Evolutionary conservation across 371 early-diverging fungal species (phyloP).

Genomic region (Nosema granulosis): DNA sequence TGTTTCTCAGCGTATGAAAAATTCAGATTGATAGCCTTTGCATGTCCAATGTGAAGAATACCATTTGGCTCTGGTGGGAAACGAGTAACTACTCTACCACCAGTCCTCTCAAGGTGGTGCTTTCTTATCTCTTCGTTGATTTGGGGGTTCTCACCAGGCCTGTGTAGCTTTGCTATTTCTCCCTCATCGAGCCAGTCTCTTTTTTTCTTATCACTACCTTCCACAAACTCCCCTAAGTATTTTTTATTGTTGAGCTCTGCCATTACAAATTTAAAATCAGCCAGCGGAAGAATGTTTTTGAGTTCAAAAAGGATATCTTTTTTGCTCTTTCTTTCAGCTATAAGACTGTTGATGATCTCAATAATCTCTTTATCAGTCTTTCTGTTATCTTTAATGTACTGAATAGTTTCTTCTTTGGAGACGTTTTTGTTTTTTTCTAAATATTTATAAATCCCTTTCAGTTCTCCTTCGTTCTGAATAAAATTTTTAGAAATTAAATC

Average conservation of each 20-base stretch:
- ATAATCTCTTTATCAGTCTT: conserved; percentile 28
- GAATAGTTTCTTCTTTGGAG: conserved; percentile 25
- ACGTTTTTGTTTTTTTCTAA: conserved; percentile 9
- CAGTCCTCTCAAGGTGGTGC: conserved; percentile 84
- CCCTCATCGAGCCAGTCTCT: conserved; percentile 62
- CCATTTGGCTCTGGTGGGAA: conserved; percentile 99
- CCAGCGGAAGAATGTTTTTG: conserved; percentile 40
- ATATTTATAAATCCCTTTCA: conserved; percentile 36
- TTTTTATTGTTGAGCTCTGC: conserved; percentile 33
- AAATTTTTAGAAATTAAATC: conserved; percentile 25
- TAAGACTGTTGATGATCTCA: conserved; percentile 11
- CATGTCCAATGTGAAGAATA: conserved; percentile 95
- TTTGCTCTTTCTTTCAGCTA: conserved; percentile 19
- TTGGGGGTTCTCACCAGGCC: conserved; percentile 92
- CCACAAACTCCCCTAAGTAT: background rate
- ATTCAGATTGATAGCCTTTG: conserved; percentile 96
- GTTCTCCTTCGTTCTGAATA: conserved; percentile 51
- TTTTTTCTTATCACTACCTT: background rate
- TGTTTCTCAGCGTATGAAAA: conserved; percentile 90
- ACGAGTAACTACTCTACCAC: conserved; percentile 86
- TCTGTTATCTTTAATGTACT: conserved; percentile 37
- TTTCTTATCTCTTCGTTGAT: conserved; percentile 80
- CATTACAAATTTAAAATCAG: conserved; percentile 41
- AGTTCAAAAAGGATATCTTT: conserved; percentile 45
- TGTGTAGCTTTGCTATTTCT: conserved; percentile 73